Conservation (phyloP, 176 grass and related monocot genomes). For the Cenchrus americanus region DNA sequence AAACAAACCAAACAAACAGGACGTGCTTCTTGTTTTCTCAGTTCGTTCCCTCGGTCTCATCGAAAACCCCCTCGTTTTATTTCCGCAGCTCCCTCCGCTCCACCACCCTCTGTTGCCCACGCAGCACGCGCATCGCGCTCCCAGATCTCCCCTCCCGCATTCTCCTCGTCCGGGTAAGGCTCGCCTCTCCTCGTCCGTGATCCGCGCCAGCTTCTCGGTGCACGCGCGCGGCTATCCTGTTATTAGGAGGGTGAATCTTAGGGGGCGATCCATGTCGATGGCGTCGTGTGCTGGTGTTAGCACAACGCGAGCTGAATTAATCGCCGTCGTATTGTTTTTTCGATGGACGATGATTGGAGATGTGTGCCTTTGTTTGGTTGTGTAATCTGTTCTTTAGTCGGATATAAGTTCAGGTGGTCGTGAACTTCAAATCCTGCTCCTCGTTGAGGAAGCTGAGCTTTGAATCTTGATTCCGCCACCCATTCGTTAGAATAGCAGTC, state of each 20-base stretch:
- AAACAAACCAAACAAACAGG: too few species aligned
- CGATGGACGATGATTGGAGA: not conserved
- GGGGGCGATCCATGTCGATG: not conserved
- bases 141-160: slow-evolving; percentile 43
- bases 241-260: not conserved
- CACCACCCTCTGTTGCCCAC: not conserved
- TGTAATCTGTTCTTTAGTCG: not conserved
- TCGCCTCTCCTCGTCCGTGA: not conserved
- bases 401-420: not conserved
- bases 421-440: not conserved
- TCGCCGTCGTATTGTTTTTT: not conserved
- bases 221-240: not conserved
- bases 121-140: not conserved
- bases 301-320: not conserved
- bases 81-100: slow-evolving; percentile 5
- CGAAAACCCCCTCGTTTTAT: slow-evolving; percentile 45
- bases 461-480: not conserved
- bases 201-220: not conserved
- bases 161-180: slow-evolving; percentile 28
- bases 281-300: not conserved
- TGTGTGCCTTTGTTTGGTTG: not conserved
- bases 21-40: slow-evolving; percentile 46
- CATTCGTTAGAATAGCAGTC: not conserved
- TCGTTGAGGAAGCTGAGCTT: not conserved
- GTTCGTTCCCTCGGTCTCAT: slow-evolving; percentile 51